These are phyloP conservation scores for Nectriaceae sp. DNA, from an alignment of 2,329 filamentous ascomycete genomes.

Conservation along the genomic window DNA sequence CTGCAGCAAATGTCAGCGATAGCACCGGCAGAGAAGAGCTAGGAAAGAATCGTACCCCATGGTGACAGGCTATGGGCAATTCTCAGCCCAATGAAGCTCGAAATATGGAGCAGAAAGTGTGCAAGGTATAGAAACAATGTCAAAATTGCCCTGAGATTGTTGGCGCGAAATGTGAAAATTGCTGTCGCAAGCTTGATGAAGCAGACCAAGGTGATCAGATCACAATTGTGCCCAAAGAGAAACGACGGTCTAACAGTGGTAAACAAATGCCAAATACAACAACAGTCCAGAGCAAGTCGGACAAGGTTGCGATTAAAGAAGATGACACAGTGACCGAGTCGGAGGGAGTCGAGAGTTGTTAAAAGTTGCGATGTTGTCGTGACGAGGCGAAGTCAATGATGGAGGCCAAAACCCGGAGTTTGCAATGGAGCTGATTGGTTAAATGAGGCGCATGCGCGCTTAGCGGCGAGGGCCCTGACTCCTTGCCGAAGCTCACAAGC, in stretches of 20 bases:
- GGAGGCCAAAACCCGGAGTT: not conserved
- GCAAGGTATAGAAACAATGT: conserved; percentile 6
- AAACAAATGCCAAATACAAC: not conserved
- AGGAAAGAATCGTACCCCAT: conserved; percentile 33
- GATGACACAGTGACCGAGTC: not conserved
- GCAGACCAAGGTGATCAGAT: conserved; percentile 15
- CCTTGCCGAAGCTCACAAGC: not conserved
- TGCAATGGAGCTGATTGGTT: not conserved
- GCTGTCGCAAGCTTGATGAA: conserved; percentile 18
- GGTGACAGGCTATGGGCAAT: conserved; percentile 18
- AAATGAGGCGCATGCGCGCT: not conserved
- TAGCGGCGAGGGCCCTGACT: not conserved
- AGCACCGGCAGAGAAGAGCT: not conserved
- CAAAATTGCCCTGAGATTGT: conserved; percentile 13
- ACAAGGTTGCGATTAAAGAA: not conserved
- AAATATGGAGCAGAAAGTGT: conserved; percentile 6
- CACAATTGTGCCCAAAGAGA: conserved; percentile 5
- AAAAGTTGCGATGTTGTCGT: not conserved
- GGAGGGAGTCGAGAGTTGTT: not conserved
- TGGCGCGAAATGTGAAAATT: conserved; percentile 24
- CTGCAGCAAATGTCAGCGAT: conserved; percentile 35
- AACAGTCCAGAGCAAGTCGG: not conserved
- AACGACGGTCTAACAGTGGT: conserved; percentile 1
- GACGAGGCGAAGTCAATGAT: not conserved
- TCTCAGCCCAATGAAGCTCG: conserved; percentile 22